phyloP scores from a whole-genome alignment of 257 asterid genomes.

The Ehretia macrophylla region DNA sequence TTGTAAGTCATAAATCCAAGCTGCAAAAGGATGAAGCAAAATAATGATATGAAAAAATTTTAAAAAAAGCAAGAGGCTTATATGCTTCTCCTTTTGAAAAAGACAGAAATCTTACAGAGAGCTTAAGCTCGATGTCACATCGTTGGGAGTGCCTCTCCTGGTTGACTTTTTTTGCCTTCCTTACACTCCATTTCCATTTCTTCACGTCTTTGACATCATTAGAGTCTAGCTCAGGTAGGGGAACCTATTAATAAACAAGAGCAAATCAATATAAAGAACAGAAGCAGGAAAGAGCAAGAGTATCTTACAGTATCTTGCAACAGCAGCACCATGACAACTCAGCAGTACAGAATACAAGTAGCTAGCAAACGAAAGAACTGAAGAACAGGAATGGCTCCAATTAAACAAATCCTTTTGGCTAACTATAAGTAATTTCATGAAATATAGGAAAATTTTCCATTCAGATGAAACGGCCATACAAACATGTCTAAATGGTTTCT shows the following conservation, averaged over 20 bases:
- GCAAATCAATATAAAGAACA: not conserved
- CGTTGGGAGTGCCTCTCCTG: conserved; percentile 87
- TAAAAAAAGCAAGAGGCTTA: not conserved
- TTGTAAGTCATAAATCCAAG: too few relatives aligned
- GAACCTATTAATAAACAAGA: conserved; percentile 44
- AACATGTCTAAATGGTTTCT: too few relatives aligned
- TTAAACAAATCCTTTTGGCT: too few relatives aligned
- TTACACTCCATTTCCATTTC: conserved; percentile 78
- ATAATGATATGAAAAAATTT: too few relatives aligned
- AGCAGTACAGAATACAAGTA: not conserved
- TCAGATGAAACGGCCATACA: too few relatives aligned
- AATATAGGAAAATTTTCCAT: too few relatives aligned
- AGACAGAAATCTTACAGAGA: conserved; percentile 54
- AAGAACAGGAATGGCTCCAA: not conserved
- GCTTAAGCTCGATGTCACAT: conserved; percentile 91
- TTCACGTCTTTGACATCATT: conserved; percentile 57
- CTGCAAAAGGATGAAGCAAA: too few relatives aligned
- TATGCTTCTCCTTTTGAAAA: conserved; percentile 7
- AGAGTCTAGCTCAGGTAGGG: conserved; percentile 65
- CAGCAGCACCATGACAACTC: too few relatives aligned
- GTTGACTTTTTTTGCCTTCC: conserved; percentile 78
- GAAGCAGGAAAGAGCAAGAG: not conserved
- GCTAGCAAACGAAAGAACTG: not conserved
- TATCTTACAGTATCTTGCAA: not conserved
- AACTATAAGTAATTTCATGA: too few relatives aligned